Conservation (phyloP, 352 stramenopile genomes). For the Phytopythium boreale region DNA sequence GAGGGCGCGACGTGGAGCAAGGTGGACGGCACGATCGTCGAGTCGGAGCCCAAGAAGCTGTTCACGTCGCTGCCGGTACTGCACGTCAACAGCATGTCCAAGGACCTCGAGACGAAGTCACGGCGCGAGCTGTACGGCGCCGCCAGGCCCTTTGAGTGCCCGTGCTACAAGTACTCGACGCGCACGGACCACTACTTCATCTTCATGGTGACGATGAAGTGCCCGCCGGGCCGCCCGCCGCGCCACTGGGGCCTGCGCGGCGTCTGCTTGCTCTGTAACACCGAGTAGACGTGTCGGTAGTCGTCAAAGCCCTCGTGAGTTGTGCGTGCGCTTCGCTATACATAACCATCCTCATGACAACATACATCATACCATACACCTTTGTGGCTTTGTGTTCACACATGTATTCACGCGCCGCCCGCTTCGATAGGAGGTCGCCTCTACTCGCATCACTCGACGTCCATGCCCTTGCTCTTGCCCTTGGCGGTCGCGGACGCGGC, state of each 20-base stretch:
- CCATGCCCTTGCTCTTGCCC: constrained; percentile 32
- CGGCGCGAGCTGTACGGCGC: constrained; percentile 92
- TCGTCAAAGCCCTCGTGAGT: background rate
- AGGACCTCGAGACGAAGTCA: constrained; percentile 90
- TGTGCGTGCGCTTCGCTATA: constrained; percentile 3
- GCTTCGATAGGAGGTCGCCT: background rate
- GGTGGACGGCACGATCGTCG: constrained; percentile 90
- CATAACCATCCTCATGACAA: constrained; percentile 6
- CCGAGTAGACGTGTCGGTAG: constrained; percentile 41
- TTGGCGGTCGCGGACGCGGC: constrained; percentile 31
- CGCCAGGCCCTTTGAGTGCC: constrained; percentile 92
- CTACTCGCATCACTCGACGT: constrained; percentile 24
- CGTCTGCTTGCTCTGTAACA: constrained; percentile 94
- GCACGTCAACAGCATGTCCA: constrained; percentile 95
- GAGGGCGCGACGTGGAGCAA: constrained; percentile 97
- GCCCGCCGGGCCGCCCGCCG: constrained; percentile 82
- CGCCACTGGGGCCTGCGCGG: constrained; percentile 94
- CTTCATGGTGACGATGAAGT: constrained; percentile 94
- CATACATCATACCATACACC: background rate
- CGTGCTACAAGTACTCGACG: constrained; percentile 96
- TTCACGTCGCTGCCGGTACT: constrained; percentile 96
- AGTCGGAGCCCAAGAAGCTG: constrained; percentile 96
- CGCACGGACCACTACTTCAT: constrained; percentile 96
- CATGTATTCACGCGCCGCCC: constrained; percentile 4
- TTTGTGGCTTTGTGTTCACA: background rate